Evolutionary conservation across 768 basidiomycete species (phyloP).

Genomic region (Daedalea quercina): DNA sequence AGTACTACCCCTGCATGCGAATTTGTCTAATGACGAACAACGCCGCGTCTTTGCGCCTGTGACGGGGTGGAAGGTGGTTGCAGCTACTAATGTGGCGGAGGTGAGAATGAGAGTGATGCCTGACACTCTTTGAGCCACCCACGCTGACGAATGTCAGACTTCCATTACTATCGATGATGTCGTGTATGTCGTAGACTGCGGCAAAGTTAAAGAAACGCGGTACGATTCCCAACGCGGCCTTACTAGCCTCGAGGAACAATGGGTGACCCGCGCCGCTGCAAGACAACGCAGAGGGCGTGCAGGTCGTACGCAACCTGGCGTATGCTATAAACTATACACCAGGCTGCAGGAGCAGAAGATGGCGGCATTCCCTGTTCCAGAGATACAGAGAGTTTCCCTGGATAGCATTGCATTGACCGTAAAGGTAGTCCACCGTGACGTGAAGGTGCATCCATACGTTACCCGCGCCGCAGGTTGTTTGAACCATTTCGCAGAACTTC

Average conservation of each 20-base stretch:
- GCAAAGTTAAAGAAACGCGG: conserved; percentile 80
- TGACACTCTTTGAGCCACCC: not conserved
- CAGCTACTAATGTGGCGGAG: conserved; percentile 89
- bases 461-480: too few relatives aligned
- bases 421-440: conserved; percentile 76
- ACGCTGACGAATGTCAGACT: conserved; percentile 39
- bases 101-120: conserved; percentile 29
- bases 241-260: conserved; percentile 71
- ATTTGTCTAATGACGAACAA: conserved; percentile 82
- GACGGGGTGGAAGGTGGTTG: conserved; percentile 75
- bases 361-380: conserved; percentile 72
- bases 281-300: conserved; percentile 85
- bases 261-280: conserved; percentile 74
- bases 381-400: conserved; percentile 82
- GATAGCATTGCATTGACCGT: conserved; percentile 78
- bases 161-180: conserved; percentile 91
- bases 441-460: conserved; percentile 37
- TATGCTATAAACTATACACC: conserved; percentile 88
- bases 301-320: conserved; percentile 75
- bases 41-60: conserved; percentile 62
- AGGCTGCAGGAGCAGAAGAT: conserved; percentile 62
- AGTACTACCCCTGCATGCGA: conserved; percentile 82
- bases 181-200: conserved; percentile 77
- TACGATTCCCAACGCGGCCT: conserved; percentile 66
- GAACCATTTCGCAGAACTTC: too few relatives aligned